These are phyloP conservation scores for Triangularia setosa DNA, from an alignment of 2,329 filamentous ascomycete genomes.

Conservation along the genomic window DNA sequence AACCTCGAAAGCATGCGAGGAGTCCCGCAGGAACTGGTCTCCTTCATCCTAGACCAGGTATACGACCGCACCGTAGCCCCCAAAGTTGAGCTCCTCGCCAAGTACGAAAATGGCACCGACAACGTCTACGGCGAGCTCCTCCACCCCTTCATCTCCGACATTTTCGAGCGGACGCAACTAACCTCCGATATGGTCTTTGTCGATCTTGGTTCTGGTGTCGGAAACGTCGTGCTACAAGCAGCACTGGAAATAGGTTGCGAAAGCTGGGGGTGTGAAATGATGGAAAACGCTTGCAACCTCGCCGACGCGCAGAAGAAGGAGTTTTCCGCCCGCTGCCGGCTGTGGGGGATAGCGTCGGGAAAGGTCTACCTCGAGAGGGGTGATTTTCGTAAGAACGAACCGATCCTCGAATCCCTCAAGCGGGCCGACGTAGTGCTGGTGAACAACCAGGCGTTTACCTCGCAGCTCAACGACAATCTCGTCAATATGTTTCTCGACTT, in stretches of 20 bases:
- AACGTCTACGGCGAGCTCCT: slow-evolving; percentile 94
- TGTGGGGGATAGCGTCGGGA: slow-evolving; percentile 85
- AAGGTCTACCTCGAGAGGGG: slow-evolving; percentile 75
- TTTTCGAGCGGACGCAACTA: slow-evolving; percentile 73
- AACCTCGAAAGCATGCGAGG: slow-evolving; percentile 67
- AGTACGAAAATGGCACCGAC: slow-evolving; percentile 86
- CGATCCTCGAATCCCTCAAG: slow-evolving; percentile 69
- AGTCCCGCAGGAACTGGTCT: slow-evolving; percentile 68
- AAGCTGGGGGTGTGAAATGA: slow-evolving; percentile 95
- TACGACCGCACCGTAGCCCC: slow-evolving; percentile 92
- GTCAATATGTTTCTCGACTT: slow-evolving; percentile 89
- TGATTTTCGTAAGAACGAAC: slow-evolving; percentile 72
- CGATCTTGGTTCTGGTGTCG: slow-evolving; percentile 91
- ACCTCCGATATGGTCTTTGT: slow-evolving; percentile 85
- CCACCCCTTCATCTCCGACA: slow-evolving; percentile 75
- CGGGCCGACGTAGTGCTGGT: slow-evolving; percentile 93
- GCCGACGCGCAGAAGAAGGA: slow-evolving; percentile 77
- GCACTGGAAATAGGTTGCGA: slow-evolving; percentile 91
- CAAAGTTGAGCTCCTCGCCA: slow-evolving; percentile 74
- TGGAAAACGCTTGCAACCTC: slow-evolving; percentile 82
- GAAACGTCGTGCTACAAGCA: slow-evolving; percentile 91
- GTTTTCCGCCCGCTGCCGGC: slow-evolving; percentile 75
- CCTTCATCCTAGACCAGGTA: slow-evolving; percentile 79
- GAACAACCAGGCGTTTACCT: slow-evolving; percentile 96
- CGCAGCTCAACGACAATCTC: slow-evolving; percentile 78